A percentile compares a stretch with the other conserved stretches of the same genome.
These are phyloP conservation scores for Cryptococcus deneoformans DNA, from an alignment of 1,284 basidiomycete genomes.

Conservation along the genomic window DNA sequence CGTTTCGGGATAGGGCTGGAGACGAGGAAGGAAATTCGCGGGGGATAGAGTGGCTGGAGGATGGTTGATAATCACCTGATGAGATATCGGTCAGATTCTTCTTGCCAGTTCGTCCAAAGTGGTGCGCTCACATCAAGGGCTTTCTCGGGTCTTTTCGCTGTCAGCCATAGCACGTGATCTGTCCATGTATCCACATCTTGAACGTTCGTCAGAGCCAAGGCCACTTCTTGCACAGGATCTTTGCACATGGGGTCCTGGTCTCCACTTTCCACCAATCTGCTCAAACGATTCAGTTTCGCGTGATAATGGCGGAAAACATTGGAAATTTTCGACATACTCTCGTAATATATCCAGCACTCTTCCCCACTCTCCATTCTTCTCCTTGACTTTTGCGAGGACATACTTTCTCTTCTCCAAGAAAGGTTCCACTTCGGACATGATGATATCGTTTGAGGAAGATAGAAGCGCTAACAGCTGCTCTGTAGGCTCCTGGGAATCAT, in stretches of 20 bases:
- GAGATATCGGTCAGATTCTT: too few species aligned
- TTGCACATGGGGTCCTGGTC: slow-evolving; percentile 63
- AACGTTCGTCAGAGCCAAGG: slow-evolving; percentile 60
- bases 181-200: slow-evolving; percentile 63
- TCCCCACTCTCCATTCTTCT: slow-evolving; percentile 57
- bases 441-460: slow-evolving; percentile 59
- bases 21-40: slow-evolving; percentile 15
- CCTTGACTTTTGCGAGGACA: slow-evolving; percentile 64
- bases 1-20: slow-evolving; percentile 42
- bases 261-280: slow-evolving; percentile 67
- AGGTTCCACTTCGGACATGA: slow-evolving; percentile 64
- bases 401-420: slow-evolving; percentile 61
- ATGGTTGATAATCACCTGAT: neutral
- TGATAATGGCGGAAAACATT: neutral
- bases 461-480: slow-evolving; percentile 64
- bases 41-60: neutral
- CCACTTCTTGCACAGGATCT: slow-evolving; percentile 68
- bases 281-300: neutral
- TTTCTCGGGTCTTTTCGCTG: slow-evolving; percentile 63
- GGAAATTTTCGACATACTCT: slow-evolving; percentile 55
- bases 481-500: slow-evolving; percentile 54
- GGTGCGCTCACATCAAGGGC: slow-evolving; percentile 62
- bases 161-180: slow-evolving; percentile 77
- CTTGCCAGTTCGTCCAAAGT: neutral
- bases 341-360: slow-evolving; percentile 67